These are phyloP conservation scores for Phytophthora cryptogea DNA, from an alignment of 352 stramenopile species.

Conservation along the genomic window DNA sequence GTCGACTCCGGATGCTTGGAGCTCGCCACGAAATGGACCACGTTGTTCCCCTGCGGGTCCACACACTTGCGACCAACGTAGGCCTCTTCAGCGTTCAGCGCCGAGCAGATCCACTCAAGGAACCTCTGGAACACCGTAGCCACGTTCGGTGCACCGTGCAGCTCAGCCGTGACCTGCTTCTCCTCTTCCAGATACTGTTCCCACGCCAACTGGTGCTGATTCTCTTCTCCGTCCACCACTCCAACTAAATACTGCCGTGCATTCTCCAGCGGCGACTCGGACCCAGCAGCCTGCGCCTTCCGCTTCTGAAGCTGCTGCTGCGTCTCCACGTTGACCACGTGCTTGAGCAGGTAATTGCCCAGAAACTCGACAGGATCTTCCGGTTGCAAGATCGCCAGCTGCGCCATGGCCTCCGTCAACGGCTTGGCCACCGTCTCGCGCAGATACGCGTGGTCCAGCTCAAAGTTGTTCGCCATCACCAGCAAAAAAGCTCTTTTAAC, in stretches of 20 bases:
- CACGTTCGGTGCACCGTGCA: constrained; percentile 46
- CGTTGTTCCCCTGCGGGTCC: constrained; percentile 37
- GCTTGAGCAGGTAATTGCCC: constrained; percentile 88
- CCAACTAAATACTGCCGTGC: constrained; percentile 1
- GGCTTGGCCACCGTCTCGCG: constrained; percentile 71
- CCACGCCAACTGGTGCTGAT: constrained; percentile 13
- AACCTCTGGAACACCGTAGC: constrained; percentile 56
- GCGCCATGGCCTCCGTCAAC: constrained; percentile 85
- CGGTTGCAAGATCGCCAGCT: constrained; percentile 87
- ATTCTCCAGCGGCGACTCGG: constrained; percentile 1
- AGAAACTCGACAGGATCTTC: constrained; percentile 91
- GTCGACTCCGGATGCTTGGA: constrained; percentile 43
- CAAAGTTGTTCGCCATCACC: constrained; percentile 45
- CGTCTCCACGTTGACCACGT: constrained; percentile 72
- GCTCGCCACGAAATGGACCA: constrained; percentile 75
- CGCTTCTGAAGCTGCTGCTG: constrained; percentile 44
- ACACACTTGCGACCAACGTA: constrained; percentile 71
- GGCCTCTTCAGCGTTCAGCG: constrained; percentile 63
- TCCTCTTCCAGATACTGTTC: constrained; percentile 41
- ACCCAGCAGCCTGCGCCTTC: constrained; percentile 11
- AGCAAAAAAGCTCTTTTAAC: constrained; percentile 1
- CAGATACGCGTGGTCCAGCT: constrained; percentile 86
- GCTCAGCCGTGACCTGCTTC: constrained; percentile 31
- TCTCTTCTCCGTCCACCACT: background rate
- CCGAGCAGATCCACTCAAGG: constrained; percentile 50